These are phyloP conservation scores for Bullera alba DNA, from an alignment of 768 basidiomycete genomes.

Conservation along the genomic window DNA sequence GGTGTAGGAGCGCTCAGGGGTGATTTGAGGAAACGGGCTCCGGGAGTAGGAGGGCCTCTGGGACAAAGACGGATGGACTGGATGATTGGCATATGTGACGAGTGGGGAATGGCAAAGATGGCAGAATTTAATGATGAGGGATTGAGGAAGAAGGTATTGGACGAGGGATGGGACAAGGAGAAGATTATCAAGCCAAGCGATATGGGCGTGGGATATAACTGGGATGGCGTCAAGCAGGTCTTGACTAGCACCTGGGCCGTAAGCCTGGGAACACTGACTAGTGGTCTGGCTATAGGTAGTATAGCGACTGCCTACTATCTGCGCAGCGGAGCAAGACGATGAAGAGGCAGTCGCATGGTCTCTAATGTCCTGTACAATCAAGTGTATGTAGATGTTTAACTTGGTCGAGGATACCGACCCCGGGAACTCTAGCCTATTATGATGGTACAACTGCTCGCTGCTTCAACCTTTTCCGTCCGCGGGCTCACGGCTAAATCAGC, in stretches of 20 bases:
- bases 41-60: conserved; percentile 73
- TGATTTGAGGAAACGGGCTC: conserved; percentile 68
- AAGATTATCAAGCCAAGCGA: conserved; percentile 39
- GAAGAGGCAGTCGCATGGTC: no score
- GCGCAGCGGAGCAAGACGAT: no score
- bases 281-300: not conserved
- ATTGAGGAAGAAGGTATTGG: conserved; percentile 60
- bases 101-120: conserved; percentile 79
- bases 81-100: conserved; percentile 74
- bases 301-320: no score
- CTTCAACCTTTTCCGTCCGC: no score
- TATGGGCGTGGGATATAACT: conserved; percentile 1
- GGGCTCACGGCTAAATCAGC: no score
- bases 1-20: conserved; percentile 68
- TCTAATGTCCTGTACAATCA: no score
- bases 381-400: no score
- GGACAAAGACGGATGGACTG: conserved; percentile 75
- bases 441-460: no score
- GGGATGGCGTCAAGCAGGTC: not conserved
- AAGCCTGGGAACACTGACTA: not conserved
- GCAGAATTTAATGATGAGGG: conserved; percentile 58
- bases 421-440: no score
- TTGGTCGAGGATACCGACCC: no score
- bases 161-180: conserved; percentile 77
- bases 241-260: not conserved